Conservation (phyloP, 2,329 filamentous ascomycete genomes). For the Aspergillus ustus region DNA sequence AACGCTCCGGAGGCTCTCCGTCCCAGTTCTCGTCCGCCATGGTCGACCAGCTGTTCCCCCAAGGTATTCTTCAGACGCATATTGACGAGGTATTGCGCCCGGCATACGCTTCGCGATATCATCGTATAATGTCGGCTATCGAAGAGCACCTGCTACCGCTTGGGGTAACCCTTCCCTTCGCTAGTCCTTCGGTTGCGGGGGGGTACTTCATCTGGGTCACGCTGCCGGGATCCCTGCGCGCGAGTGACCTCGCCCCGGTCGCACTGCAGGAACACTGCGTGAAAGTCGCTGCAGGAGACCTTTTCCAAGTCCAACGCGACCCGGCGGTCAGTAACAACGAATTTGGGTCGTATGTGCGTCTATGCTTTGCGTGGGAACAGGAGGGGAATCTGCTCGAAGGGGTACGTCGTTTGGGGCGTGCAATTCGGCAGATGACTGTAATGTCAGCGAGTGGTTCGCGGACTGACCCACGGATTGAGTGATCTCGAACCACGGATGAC, state of each 20-base stretch:
- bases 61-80: conserved; percentile 57
- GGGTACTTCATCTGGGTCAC: conserved; percentile 87
- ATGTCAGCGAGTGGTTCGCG: not conserved
- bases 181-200: conserved; percentile 60
- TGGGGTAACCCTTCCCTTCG: conserved; percentile 53
- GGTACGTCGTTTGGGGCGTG: conserved; percentile 62
- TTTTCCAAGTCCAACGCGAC: conserved; percentile 71
- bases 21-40: conserved; percentile 64
- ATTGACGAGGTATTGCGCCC: conserved; percentile 60
- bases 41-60: conserved; percentile 58
- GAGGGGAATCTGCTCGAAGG: conserved; percentile 70
- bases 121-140: conserved; percentile 63
- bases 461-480: not conserved
- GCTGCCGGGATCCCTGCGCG: conserved; percentile 61
- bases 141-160: conserved; percentile 64
- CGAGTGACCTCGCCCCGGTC: conserved; percentile 59
- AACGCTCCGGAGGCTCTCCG: conserved; percentile 63
- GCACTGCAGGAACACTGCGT: conserved; percentile 68
- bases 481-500: not conserved
- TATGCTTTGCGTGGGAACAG: conserved; percentile 76
- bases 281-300: conserved; percentile 68
- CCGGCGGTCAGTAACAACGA: conserved; percentile 51
- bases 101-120: conserved; percentile 59
- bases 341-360: conserved; percentile 65
- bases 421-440: conserved; percentile 20